phyloP scores from a whole-genome alignment of 192 early-diverging fungal species.

The Podila verticillata region DNA sequence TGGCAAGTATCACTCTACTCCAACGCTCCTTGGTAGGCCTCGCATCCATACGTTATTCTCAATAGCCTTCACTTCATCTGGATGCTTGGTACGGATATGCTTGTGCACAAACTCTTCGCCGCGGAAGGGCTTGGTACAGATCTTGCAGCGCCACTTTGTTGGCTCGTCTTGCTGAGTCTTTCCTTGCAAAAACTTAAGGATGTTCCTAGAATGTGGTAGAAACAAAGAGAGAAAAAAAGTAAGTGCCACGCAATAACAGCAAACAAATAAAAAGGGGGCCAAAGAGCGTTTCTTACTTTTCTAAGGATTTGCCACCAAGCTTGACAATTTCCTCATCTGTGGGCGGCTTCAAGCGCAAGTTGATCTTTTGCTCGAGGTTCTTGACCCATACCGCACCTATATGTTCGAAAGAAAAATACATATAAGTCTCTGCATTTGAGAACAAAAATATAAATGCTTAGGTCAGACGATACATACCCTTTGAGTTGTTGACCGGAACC shows the following conservation, averaged over 20 bases:
- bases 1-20: too few relatives aligned
- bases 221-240: too few relatives aligned
- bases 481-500: slow-evolving; percentile 29
- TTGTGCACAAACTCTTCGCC: slow-evolving; percentile 94
- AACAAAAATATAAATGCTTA: neutral
- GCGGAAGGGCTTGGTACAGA: slow-evolving; percentile 95
- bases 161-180: slow-evolving; percentile 70
- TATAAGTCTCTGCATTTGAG: neutral
- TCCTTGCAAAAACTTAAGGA: slow-evolving; percentile 61
- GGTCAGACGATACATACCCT: slow-evolving; percentile 6
- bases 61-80: slow-evolving; percentile 70
- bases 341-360: slow-evolving; percentile 54
- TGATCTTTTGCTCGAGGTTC: slow-evolving; percentile 64
- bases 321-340: slow-evolving; percentile 56
- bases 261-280: neutral
- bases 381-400: slow-evolving; percentile 62
- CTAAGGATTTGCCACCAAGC: slow-evolving; percentile 59
- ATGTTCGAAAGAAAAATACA: neutral
- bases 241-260: too few relatives aligned
- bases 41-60: slow-evolving; percentile 60
- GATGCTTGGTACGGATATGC: slow-evolving; percentile 92
- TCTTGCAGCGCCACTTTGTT: slow-evolving; percentile 87
- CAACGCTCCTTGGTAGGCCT: too few relatives aligned
- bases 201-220: slow-evolving; percentile 35
- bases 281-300: slow-evolving; percentile 49